Base-by-base conservation (phyloP, 495 filamentous ascomycete genomes). In the Mytilinidion resinicola region DNA sequence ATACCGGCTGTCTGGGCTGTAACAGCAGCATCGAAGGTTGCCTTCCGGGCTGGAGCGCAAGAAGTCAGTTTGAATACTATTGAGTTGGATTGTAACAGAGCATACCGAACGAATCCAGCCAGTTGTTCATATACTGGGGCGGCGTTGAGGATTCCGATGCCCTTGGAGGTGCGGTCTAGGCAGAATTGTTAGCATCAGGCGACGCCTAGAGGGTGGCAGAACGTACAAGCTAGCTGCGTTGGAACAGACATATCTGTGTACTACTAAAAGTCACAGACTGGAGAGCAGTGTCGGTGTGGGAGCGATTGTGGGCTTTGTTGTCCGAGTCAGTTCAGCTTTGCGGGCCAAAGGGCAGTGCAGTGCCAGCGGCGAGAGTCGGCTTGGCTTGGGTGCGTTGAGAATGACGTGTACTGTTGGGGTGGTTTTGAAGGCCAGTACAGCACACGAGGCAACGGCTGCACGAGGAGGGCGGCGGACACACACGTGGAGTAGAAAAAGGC, bases 1-100 rank as follows among this genome's bases (percentile, higher is more conserved):
- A 78, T 91, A 98, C 66, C 88, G 87, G 69, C 93, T 91, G 71
- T 90, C 90, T 37, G 91, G 90, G 59, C 92, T 96, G 78, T 97
- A 98, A 63, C 81, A 83, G 74, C 87, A 92, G 71, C 92, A 97
- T 74, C 93, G 86, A 66, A 93, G 80, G 74, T 90, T 96, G 70
- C 91, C 92, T 78, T 96, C 87, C 56, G 95, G 91, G 73, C 86
- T 89, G 67, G 43, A 47, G n/a, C 61, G 51, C 36, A 50, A 51
- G 37, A 43, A 49, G 38, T 69, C 34, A 70, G 68, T 71, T 38
- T 68, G 57, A 33, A 25, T 9, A 39, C 36, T 9, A 33, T 21
- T 30, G 7, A 43, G 11, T 19, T 49, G 38, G 17, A 17, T n/a
- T 19, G 4, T 30, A 30, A 38, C 17, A 43, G 42, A 49, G 51